phyloP scores from a whole-genome alignment of 164 flowering plant species.

The Magnolia changhungtana region DNA sequence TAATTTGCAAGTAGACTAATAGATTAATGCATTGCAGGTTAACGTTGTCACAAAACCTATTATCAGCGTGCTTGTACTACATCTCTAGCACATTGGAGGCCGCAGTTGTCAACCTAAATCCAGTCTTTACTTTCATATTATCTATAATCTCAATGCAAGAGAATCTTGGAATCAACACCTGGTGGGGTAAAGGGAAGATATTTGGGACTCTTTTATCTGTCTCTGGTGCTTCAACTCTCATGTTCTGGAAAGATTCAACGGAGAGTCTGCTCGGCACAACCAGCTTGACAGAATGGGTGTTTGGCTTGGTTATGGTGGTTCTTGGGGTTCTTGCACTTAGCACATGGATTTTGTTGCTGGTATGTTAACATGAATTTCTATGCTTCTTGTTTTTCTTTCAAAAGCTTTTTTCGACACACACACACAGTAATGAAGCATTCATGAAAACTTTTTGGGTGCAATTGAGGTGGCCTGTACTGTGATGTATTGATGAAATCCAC shows the following conservation, averaged over 20 bases:
- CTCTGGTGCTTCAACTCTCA: slow-evolving; percentile 7
- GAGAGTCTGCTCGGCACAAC: background rate
- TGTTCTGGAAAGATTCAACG: slow-evolving; percentile 13
- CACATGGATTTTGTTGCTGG: slow-evolving; percentile 24
- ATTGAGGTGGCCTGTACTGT: too few relatives aligned
- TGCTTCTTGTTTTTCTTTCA: background rate
- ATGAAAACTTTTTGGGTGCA: too few relatives aligned
- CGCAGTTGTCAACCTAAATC: slow-evolving; percentile 7
- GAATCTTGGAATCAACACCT: background rate
- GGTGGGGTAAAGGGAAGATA: slow-evolving; percentile 7
- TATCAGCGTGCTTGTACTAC: slow-evolving; percentile 6
- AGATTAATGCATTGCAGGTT: background rate
- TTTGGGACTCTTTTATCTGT: slow-evolving; percentile 11
- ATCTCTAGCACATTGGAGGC: slow-evolving; percentile 11
- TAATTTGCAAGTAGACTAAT: too few relatives aligned
- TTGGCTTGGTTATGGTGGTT: slow-evolving; percentile 21
- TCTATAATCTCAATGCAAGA: slow-evolving; percentile 9
- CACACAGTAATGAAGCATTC: background rate
- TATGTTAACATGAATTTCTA: background rate
- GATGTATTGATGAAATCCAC: too few relatives aligned
- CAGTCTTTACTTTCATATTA: slow-evolving; percentile 4
- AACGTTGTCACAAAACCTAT: slow-evolving; percentile 10
- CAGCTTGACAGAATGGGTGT: slow-evolving; percentile 2
- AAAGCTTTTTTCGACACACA: background rate
- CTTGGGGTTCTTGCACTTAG: slow-evolving; percentile 21